Conservation (phyloP, 192 early-diverging fungal species). For the Gamsiella multidivaricata region DNA sequence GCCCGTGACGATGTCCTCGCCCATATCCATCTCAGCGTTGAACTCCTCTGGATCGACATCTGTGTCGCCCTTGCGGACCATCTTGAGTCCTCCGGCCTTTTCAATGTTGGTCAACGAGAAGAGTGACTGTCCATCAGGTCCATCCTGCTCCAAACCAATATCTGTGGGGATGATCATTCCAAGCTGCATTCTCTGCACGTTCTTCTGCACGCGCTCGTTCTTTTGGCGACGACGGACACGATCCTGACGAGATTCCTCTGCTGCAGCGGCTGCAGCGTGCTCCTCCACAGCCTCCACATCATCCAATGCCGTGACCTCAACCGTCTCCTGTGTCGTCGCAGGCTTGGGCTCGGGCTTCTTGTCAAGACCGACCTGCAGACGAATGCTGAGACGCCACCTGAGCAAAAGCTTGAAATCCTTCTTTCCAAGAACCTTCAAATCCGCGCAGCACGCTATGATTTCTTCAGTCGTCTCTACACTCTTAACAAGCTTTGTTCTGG, state of each 20-base stretch:
- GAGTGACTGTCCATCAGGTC: constrained; percentile 62
- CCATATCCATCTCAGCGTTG: constrained; percentile 53
- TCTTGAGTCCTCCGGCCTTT: constrained; percentile 61
- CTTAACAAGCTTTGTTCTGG: constrained; percentile 54
- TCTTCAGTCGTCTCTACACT: constrained; percentile 80
- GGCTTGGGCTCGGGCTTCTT: constrained; percentile 62
- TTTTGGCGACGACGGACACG: constrained; percentile 67
- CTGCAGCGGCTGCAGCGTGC: constrained; percentile 44
- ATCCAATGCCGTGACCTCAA: constrained; percentile 61
- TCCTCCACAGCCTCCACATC: constrained; percentile 69
- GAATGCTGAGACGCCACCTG: constrained; percentile 86
- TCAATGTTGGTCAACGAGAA: constrained; percentile 67
- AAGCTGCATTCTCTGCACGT: constrained; percentile 80
- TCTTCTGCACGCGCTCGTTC: constrained; percentile 77
- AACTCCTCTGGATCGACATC: constrained; percentile 56
- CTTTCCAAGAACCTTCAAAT: constrained; percentile 93
- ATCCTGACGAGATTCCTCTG: constrained; percentile 45
- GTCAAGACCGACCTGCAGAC: constrained; percentile 66
- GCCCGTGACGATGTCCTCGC: constrained; percentile 58
- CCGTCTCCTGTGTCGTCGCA: constrained; percentile 41
- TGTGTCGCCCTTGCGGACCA: constrained; percentile 67
- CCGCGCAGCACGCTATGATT: constrained; percentile 81
- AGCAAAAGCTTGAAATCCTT: constrained; percentile 92
- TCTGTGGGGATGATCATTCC: constrained; percentile 83
- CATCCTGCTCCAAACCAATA: constrained; percentile 76